Evolutionary conservation across 768 basidiomycete genomes (phyloP).

Genomic region (Suillus cothurnatus): DNA sequence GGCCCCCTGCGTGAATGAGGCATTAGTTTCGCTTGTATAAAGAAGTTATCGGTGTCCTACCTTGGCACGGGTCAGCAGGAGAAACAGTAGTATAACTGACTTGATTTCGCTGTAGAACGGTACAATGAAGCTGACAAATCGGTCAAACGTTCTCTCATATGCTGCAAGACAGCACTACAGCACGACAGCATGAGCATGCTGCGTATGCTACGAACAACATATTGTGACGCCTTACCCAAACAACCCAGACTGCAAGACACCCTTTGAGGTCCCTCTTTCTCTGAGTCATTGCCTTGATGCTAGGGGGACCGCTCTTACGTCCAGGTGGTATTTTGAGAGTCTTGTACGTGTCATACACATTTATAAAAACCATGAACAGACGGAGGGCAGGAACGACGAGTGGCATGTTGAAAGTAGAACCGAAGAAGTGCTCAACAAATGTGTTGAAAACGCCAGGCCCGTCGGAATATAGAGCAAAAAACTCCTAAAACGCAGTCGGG

Average conservation of each 20-base stretch:
- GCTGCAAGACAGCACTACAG: constrained; percentile 64
- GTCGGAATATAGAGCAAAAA: constrained; percentile 7
- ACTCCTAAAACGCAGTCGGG: constrained; percentile 10
- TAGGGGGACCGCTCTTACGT: constrained; percentile 57
- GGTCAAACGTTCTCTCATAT: constrained; percentile 70
- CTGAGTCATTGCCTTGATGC: constrained; percentile 66
- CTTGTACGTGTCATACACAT: constrained; percentile 86
- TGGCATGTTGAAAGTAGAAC: constrained; percentile 49
- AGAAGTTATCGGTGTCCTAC: constrained; percentile 41
- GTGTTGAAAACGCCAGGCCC: constrained; percentile 7
- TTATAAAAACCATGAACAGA: constrained; percentile 70
- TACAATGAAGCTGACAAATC: constrained; percentile 65
- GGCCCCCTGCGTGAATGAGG: constrained; percentile 59
- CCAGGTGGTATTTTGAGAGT: constrained; percentile 66
- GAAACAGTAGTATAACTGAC: constrained; percentile 68
- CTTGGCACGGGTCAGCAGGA: constrained; percentile 74
- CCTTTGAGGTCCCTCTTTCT: constrained; percentile 88
- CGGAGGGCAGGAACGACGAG: constrained; percentile 69
- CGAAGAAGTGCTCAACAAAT: constrained; percentile 12
- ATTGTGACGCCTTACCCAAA: constrained; percentile 61
- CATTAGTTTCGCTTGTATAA: constrained; percentile 14
- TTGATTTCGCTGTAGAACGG: constrained; percentile 89
- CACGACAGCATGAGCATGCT: constrained; percentile 17
- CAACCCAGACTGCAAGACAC: constrained; percentile 79
- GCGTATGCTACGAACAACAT: neutral